Base-by-base conservation (phyloP, 2,329 filamentous ascomycete genomes). In the Neonectria magnoliae region DNA sequence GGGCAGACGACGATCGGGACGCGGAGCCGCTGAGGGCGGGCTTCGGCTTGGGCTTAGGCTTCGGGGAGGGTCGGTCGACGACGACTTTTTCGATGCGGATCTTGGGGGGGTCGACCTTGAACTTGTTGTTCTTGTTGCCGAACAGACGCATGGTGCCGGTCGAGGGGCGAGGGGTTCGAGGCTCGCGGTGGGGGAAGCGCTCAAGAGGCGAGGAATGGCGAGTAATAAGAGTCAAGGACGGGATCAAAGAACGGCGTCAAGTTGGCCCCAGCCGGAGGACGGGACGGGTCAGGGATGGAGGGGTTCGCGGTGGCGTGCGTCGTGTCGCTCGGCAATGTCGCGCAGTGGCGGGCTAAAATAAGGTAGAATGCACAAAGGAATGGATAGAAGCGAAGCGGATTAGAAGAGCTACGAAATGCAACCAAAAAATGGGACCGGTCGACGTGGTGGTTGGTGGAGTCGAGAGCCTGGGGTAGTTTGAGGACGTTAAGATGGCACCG, bases 41-140 rank as follows among this genome's bases (percentile, higher is more conserved):
- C 60, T 76, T 78, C 33, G 76, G 72, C 68, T 78, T 81, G 8
- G 78, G 76, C 51, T 78, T 79, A 9, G 79, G 79, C 50, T 80
- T 78, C 16, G 78, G 75, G 4, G 74, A 66, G 52, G 78, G 72
- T 51, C 73, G 72, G 64, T 80, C 81, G 72, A 86, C 79, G 57
- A 81, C 77, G 62, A 87, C 83, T 68, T 83, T 84, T 74, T 87
- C 84, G 71, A 85, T 83, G 65, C 84, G 82, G 70, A 87, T 82
- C 64, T 81, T 81, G 61, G 83, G 81, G 57, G 81, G 79, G 66
- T 84, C 81, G 68, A 81, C 77, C 76, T 86, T 86, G 77, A 85
- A 82, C 73, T 85, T 87, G 67, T 80, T 81, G 64, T 75, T 76
- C 66, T 82, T 82, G 57, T 76, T 77, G 65, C 79, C 79, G 64